Evolutionary conservation across 2,329 filamentous ascomycete genomes (phyloP), one percentile per base, ranked within the genome.

Genomic region (Talaromyces atroroseus): DNA sequence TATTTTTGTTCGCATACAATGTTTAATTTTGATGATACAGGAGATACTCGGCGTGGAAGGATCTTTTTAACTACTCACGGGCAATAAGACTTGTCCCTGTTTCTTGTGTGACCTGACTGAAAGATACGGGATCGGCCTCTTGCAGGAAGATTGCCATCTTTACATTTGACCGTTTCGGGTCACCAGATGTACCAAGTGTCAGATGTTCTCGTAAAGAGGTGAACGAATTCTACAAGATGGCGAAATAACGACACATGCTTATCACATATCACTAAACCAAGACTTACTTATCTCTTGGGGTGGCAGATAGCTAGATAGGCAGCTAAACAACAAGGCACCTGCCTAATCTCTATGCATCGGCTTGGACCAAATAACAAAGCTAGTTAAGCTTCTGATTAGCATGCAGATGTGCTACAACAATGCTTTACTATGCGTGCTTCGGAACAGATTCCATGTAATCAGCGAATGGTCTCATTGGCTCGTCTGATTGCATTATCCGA

Each of bases 1-100:
- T n/a, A 29, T 21, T 29, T 11, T 29, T 18, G 38, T 5, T 36
- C 8, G 32, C 14, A 11, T 20, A 34, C 26, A 4, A 20, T 18
- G 18, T n/a, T 42, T 54, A 14, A 56, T 40, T 29, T 20, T 7
- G 18, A 40, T 4, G 14, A 40, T 34, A 12, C 32, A 58, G 56
- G 56, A 58, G 48, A 44, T 42, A 14, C 49, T 58, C 4, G 56
- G 56, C 11, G 10, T 58, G 5, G 56, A 58, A 16, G 56, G 56
- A 0, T 36, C 38, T 16, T 58, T 58, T 45, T 58, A 49, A 45
- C 20, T 10, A 16, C 23, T 18, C 18, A 14, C 8, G 26, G 20
- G n/a, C n/a, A n/a, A 46, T 26, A 46, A 46, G 26, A 29, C 8
- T 36, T 10, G 32, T 36, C 12, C 32, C 32, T n/a, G 21, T n/a